Percentiles rank a stretch among this genome's conserved stretches.
phyloP scores from a whole-genome alignment of 768 basidiomycete genomes.

The Filobasidium floriforme region DNA sequence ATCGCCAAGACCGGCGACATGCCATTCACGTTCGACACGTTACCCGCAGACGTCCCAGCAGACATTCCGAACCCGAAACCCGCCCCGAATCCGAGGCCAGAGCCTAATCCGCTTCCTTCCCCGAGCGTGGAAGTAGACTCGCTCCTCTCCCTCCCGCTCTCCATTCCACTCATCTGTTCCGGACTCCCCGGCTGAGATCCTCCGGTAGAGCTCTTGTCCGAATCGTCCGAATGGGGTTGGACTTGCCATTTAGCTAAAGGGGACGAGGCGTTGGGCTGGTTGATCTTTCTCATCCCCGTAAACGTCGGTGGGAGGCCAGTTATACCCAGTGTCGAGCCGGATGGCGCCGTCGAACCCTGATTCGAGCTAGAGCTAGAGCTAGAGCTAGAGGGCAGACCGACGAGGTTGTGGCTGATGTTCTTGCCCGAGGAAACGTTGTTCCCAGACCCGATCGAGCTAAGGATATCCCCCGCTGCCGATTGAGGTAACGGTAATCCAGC shows the following conservation, averaged over 20 bases:
- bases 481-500: constrained; percentile 7
- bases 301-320: constrained; percentile 6
- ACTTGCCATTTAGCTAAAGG: background rate
- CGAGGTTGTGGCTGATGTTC: background rate
- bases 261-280: constrained; percentile 1
- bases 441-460: too few species aligned
- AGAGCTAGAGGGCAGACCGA: background rate
- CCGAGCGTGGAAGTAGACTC: background rate
- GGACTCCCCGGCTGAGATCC: background rate
- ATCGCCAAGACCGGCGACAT: background rate
- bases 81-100: too few species aligned
- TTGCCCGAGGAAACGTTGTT: too few species aligned
- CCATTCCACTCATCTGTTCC: background rate
- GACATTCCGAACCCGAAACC: background rate
- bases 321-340: background rate
- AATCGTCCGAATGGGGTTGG: constrained; percentile 2
- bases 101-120: background rate
- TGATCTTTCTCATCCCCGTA: constrained; percentile 3
- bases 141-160: background rate
- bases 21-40: background rate
- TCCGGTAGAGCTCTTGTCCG: background rate
- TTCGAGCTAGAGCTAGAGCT: background rate
- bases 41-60: background rate
- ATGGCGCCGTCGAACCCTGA: background rate
- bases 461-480: background rate